Evolutionary conservation across 176 grass and related monocot species (phyloP).

Genomic region (Dendrocalamus sinicus): DNA sequence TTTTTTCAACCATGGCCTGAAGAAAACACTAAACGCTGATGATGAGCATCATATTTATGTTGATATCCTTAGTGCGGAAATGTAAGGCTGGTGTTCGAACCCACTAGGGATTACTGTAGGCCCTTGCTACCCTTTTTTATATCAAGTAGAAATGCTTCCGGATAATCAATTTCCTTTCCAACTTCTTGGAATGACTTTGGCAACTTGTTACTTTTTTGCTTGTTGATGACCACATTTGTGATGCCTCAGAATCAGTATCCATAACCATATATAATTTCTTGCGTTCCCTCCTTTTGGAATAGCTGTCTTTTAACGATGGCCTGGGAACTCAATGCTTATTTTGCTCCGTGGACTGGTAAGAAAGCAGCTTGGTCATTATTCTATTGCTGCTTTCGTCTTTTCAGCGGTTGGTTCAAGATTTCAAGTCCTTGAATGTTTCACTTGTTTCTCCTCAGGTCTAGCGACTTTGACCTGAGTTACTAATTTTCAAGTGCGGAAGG

Average conservation of each 20-base stretch:
- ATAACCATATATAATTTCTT: not conserved
- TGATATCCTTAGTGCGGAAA: constrained; percentile 28
- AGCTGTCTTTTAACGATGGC: constrained; percentile 19
- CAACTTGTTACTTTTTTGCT: not conserved
- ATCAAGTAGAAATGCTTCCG: not conserved
- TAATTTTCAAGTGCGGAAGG: constrained; percentile 16
- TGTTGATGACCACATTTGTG: not conserved
- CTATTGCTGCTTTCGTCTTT: not conserved
- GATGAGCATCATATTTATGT: not conserved
- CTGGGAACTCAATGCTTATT: not conserved
- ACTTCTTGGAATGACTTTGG: not conserved
- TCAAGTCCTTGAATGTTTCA: constrained; percentile 32
- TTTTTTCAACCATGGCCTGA: not conserved
- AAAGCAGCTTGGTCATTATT: constrained; percentile 4
- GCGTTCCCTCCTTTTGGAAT: not conserved
- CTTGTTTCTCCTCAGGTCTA: constrained; percentile 37
- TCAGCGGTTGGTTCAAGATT: constrained; percentile 1
- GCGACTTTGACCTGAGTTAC: constrained; percentile 38
- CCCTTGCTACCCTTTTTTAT: not conserved
- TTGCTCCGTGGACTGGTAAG: not conserved
- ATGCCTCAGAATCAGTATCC: not conserved
- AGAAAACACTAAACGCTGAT: not conserved
- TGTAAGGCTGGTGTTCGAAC: constrained; percentile 53
- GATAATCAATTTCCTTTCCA: not conserved
- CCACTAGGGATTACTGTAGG: constrained; percentile 55